Evolutionary conservation across 1,139 yeast species (phyloP).

Genomic region (Saccharomyces hybrid): DNA sequence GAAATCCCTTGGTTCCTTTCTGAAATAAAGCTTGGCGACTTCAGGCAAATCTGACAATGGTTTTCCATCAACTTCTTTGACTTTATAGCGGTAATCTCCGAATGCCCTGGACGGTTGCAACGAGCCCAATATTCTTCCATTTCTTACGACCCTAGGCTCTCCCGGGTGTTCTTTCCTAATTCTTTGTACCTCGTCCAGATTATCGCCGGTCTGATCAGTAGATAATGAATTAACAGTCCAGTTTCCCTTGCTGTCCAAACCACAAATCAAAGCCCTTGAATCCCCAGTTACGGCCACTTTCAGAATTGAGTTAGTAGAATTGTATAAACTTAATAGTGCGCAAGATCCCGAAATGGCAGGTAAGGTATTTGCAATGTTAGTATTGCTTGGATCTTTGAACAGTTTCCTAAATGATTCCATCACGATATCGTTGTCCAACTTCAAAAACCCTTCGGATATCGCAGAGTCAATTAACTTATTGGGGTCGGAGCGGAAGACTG

Average conservation of each 20-base stretch:
- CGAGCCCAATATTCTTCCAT: slow-evolving; percentile 91
- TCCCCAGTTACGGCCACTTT: slow-evolving; percentile 97
- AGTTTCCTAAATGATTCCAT: slow-evolving; percentile 63
- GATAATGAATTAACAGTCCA: slow-evolving; percentile 89
- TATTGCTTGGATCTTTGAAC: slow-evolving; percentile 51
- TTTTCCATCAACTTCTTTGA: slow-evolving; percentile 47
- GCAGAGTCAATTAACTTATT: slow-evolving; percentile 50
- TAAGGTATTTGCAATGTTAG: slow-evolving; percentile 54
- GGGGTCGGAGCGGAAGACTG: slow-evolving; percentile 11
- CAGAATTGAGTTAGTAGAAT: slow-evolving; percentile 60
- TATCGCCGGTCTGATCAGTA: slow-evolving; percentile 92
- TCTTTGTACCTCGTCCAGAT: slow-evolving; percentile 78
- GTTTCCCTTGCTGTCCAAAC: slow-evolving; percentile 51
- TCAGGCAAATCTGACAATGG: slow-evolving; percentile 57
- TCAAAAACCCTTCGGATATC: slow-evolving; percentile 69
- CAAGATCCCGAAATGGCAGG: slow-evolving; percentile 97
- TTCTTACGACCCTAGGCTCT: slow-evolving; percentile 73
- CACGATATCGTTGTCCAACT: slow-evolving; percentile 82
- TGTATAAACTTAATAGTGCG: slow-evolving; percentile 81
- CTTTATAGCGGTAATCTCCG: slow-evolving; percentile 92
- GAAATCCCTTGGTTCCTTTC: slow-evolving; percentile 69
- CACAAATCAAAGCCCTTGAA: slow-evolving; percentile 85
- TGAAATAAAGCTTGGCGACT: slow-evolving; percentile 75
- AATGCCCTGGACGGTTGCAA: slow-evolving; percentile 94
- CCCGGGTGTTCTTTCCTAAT: slow-evolving; percentile 85